phyloP scores from a whole-genome alignment of 176 grass and related monocot genomes.

The Oryza officinalis region DNA sequence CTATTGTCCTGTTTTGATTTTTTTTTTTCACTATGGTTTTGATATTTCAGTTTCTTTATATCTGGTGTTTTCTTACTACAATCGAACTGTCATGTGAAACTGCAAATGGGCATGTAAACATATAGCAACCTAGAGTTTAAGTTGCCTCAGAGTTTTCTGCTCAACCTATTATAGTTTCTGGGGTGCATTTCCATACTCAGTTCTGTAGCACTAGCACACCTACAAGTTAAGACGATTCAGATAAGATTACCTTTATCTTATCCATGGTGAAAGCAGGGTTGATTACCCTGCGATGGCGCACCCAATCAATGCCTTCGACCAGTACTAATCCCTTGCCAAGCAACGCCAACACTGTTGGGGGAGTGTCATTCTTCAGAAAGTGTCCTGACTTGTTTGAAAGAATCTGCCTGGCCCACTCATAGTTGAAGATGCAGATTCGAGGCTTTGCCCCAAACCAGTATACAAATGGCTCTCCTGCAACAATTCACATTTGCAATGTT shows the following conservation, averaged over 20 bases:
- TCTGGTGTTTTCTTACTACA: background rate
- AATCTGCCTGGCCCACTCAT: constrained; percentile 50
- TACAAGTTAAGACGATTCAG: background rate
- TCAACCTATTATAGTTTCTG: background rate
- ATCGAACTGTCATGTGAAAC: background rate
- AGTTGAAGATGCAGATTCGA: constrained; percentile 43
- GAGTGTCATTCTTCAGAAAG: constrained; percentile 34
- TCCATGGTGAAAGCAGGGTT: constrained; percentile 57
- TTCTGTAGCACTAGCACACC: background rate
- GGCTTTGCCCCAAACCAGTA: constrained; percentile 48
- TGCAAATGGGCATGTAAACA: background rate
- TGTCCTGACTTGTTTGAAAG: constrained; percentile 55
- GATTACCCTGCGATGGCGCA: constrained; percentile 47
- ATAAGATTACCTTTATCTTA: constrained; percentile 49
- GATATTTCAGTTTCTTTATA: background rate
- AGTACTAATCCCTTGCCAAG: constrained; percentile 47
- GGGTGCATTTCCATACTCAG: background rate
- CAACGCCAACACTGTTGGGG: constrained; percentile 5
- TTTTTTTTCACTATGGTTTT: background rate
- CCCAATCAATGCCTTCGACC: constrained; percentile 48
- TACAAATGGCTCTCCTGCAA: constrained; percentile 50
- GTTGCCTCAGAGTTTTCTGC: background rate
- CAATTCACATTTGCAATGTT: background rate
- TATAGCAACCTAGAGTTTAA: background rate
- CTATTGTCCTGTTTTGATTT: background rate